Evolutionary conservation across 345 rosid genomes (phyloP).

Genomic region (Punica granatum): DNA sequence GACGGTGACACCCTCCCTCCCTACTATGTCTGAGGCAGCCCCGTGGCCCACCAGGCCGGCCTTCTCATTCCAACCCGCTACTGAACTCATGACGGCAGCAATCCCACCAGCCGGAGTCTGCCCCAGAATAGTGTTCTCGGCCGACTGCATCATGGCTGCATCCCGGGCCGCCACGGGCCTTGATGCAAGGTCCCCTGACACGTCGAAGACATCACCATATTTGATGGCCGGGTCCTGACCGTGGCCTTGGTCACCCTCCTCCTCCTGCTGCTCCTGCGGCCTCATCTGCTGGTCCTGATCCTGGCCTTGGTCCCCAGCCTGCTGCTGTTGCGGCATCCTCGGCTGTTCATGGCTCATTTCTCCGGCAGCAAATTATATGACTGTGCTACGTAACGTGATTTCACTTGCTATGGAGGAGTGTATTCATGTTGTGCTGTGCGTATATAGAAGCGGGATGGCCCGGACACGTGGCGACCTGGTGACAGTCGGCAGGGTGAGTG

Average conservation of each 20-base stretch:
- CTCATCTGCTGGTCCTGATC: neutral
- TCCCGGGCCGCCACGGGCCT: conserved; percentile 24
- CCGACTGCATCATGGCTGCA: conserved; percentile 24
- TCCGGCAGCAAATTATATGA: neutral
- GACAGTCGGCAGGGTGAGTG: neutral
- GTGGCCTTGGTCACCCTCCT: neutral
- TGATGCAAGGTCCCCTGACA: conserved; percentile 24
- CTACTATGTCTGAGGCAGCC: conserved; percentile 2
- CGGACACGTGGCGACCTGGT: neutral
- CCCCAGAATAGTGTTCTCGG: conserved; percentile 22
- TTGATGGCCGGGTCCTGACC: conserved; percentile 15
- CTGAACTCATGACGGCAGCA: conserved; percentile 15
- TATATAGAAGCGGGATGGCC: neutral
- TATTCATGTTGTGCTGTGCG: too few species aligned
- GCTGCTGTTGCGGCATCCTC: neutral
- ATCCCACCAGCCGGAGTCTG: conserved; percentile 17
- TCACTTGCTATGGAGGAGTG: too few species aligned
- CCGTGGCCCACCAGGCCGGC: conserved; percentile 20
- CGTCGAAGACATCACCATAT: conserved; percentile 28
- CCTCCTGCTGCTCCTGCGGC: conserved; percentile 3
- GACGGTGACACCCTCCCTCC: conserved; percentile 12
- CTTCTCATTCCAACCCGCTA: conserved; percentile 20
- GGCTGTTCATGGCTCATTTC: conserved; percentile 38
- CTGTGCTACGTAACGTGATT: too few species aligned
- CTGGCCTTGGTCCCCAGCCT: neutral